Base-by-base conservation (phyloP, 2,329 filamentous ascomycete species). In the Podosphaera aphanis region DNA sequence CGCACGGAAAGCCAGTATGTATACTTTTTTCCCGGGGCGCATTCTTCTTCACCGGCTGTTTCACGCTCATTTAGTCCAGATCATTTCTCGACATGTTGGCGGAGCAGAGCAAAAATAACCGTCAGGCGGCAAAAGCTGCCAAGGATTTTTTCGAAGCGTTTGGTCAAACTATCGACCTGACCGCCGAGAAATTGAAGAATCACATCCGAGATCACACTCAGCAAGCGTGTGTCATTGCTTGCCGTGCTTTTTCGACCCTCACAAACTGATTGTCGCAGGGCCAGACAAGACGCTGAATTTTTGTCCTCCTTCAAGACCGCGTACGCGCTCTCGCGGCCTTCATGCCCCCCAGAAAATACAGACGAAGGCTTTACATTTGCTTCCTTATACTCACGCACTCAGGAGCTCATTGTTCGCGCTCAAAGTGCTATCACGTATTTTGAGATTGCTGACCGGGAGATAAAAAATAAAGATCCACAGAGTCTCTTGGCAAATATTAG, bases 1-100 rank as follows among this genome's bases (percentile, higher is more conserved):
- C 8, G 25, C 2, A 47, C 47, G 43, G 52, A 55, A 43, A 53
- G 51, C 48, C 52, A 56, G 56, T 59, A 51, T 39, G 55, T 47
- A n/a, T n/a, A n/a, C 13, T 18, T 23, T 7, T n/a, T n/a, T 29
- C 11, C 15, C n/a, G 4, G 18, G 6, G 13, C 3, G 3, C 6
- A 3, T 33, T 33, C 4, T 11, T 13, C 8, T 6, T n/a, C 27
- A 19, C 23, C 23, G 23, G 23, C 23, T 15, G 15, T 11, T 25
- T 40, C 10, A 18, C 11, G 25, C 18, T 48, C n/a, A 20, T 16
- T 1, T 35, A 18, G 33, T 23, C 8, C 25, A 55, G 53, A 29
- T 45, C 51, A n/a, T 57, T 57, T 42, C 49, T 56, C 15, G 50
- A 48, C 4, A 38, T 53, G 8, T 45, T 56, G 3, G 49, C 50